Conservation (phyloP, 2,329 filamentous ascomycete species). For the Ilyonectria destructans region DNA sequence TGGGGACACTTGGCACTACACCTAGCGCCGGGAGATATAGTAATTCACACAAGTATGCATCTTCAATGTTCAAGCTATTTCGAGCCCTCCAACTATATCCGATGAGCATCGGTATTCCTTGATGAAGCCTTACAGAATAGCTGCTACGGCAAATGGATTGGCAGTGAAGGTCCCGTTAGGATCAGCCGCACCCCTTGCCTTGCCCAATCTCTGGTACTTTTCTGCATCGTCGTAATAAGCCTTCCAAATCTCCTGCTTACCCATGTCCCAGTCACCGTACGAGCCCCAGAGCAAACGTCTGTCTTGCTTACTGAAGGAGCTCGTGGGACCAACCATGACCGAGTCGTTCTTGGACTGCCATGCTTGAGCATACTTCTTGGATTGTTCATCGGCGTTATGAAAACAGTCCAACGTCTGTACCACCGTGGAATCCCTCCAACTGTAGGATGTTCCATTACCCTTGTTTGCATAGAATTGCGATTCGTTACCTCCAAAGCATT, state of each 20-base stretch:
- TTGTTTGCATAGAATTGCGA: slow-evolving; percentile 60
- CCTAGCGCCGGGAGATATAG: no score
- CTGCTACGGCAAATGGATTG: slow-evolving; percentile 52
- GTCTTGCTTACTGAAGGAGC: slow-evolving; percentile 56
- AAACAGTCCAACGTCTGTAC: slow-evolving; percentile 62
- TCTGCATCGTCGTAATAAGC: slow-evolving; percentile 55
- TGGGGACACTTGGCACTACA: no score
- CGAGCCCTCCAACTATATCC: no score
- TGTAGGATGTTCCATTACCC: slow-evolving; percentile 63
- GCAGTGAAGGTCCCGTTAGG: slow-evolving; percentile 57
- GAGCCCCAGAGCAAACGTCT: slow-evolving; percentile 59
- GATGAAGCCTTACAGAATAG: background rate
- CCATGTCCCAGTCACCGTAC: slow-evolving; percentile 56
- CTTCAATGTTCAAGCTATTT: no score
- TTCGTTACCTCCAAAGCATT: slow-evolving; percentile 62
- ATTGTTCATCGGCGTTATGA: slow-evolving; percentile 51
- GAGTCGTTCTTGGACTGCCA: slow-evolving; percentile 62
- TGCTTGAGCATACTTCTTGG: slow-evolving; percentile 54
- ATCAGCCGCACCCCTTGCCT: slow-evolving; percentile 51
- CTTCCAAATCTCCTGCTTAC: slow-evolving; percentile 51
- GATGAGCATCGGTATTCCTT: no score
- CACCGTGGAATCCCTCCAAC: slow-evolving; percentile 63
- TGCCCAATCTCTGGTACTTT: slow-evolving; percentile 54
- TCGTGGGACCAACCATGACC: slow-evolving; percentile 50
- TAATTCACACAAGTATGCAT: no score